These are phyloP conservation scores for Vitellaria paradoxa DNA, from an alignment of 179 eudicot genomes.

Conservation along the genomic window DNA sequence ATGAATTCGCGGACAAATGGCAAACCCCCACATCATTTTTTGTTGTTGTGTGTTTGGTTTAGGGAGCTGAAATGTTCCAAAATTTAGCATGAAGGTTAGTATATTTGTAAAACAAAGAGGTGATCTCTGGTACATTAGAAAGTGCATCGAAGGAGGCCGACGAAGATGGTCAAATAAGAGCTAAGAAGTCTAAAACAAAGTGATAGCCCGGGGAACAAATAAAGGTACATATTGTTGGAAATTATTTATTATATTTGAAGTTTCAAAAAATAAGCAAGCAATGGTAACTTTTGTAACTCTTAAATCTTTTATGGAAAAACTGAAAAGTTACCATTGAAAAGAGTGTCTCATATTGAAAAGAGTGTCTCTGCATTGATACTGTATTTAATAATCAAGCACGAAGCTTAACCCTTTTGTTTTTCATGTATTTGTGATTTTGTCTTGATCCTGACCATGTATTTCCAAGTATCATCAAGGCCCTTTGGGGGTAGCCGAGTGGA, in stretches of 20 bases:
- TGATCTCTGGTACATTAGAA: constrained; percentile 40
- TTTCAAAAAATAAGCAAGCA: too few species aligned
- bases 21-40: background rate
- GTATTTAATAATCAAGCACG: too few species aligned
- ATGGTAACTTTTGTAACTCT: too few species aligned
- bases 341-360: too few species aligned
- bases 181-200: constrained; percentile 47
- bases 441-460: background rate
- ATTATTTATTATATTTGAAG: too few species aligned
- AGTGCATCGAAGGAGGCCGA: constrained; percentile 44
- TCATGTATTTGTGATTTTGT: background rate
- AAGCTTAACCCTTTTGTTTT: background rate
- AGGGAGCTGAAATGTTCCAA: too few species aligned
- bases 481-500: too few species aligned
- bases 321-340: too few species aligned
- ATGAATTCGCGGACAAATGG: too few species aligned
- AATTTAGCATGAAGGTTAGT: constrained; percentile 82
- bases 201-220: constrained; percentile 68
- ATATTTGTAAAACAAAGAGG: constrained; percentile 69
- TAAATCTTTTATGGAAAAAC: too few species aligned
- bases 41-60: background rate
- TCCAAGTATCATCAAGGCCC: background rate
- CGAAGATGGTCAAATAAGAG: constrained; percentile 53
- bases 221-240: too few species aligned
- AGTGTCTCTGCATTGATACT: too few species aligned